These are phyloP conservation scores for Colletotrichum sojae DNA, from an alignment of 2,329 filamentous ascomycete species.

Conservation along the genomic window DNA sequence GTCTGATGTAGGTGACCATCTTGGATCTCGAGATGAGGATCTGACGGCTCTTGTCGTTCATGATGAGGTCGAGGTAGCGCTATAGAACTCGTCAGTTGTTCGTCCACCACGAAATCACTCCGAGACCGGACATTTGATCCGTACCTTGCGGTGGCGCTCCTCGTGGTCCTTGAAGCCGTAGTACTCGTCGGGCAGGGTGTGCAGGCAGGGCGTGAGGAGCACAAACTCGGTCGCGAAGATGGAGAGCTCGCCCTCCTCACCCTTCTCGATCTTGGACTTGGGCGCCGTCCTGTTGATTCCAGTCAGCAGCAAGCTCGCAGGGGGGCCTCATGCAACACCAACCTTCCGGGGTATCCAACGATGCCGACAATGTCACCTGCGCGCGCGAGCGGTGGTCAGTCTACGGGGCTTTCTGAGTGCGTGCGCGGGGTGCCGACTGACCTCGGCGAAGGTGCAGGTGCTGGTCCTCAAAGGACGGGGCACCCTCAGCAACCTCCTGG, in stretches of 20 bases:
- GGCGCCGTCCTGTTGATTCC: slow-evolving; percentile 76
- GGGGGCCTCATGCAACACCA: slow-evolving; percentile 7
- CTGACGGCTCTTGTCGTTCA: slow-evolving; percentile 90
- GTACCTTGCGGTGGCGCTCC: slow-evolving; percentile 84
- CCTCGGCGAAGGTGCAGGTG: slow-evolving; percentile 88
- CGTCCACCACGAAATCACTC: neutral
- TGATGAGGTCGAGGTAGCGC: slow-evolving; percentile 94
- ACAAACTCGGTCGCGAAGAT: slow-evolving; percentile 91
- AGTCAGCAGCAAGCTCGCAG: neutral
- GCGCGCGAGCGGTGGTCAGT: slow-evolving; percentile 4
- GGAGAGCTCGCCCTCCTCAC: slow-evolving; percentile 90
- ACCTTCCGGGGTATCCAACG: slow-evolving; percentile 80
- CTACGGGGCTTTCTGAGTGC: neutral
- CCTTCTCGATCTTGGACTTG: slow-evolving; percentile 85
- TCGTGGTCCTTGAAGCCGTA: slow-evolving; percentile 97
- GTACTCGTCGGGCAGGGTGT: slow-evolving; percentile 90
- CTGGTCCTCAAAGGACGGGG: slow-evolving; percentile 83
- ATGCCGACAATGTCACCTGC: slow-evolving; percentile 88
- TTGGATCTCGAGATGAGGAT: slow-evolving; percentile 88
- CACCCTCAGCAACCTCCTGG: slow-evolving; percentile 79
- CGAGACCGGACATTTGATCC: neutral
- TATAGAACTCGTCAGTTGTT: neutral
- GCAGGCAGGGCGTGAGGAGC: slow-evolving; percentile 90
- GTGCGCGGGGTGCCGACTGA: neutral
- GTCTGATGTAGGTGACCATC: slow-evolving; percentile 90